Evolutionary conservation across 345 rosid species (phyloP), one percentile per base, ranked within the genome.

Genomic region (Salix viminalis): DNA sequence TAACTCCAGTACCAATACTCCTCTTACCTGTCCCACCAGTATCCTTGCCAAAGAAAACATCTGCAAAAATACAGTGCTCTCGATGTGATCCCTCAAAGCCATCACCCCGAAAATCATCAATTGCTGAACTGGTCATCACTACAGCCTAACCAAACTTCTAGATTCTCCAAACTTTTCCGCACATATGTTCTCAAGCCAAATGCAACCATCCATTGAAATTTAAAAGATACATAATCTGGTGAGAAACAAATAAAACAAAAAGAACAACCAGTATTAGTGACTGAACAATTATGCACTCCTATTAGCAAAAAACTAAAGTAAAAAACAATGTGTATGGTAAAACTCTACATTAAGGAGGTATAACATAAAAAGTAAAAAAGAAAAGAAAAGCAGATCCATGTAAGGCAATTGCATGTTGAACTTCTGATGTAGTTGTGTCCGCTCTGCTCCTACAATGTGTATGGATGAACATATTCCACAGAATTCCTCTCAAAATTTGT

Each of bases 31-130:
- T 66, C 74, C 77, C 84, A 46, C 75, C 79, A 24, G 77, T 13
- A 75, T 79, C 88, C 73, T 78, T 79, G 72, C 87, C 87, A 46
- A 87, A 88, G 86, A 90, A 89, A 74, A 88, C 84, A 74, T 94
- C 79, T 18, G 83, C 76, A 81, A 90, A 92, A 69, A 89, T 89
- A 48, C 28, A 67, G 69, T 81, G 89, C 69, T 94, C 96, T 46
- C 85, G 79, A 56, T 32, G 79, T 26, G 93, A 87, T 28, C 92
- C 97, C 77, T 89, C 96, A 74, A 90, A 89, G 80, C 82, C 80
- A 79, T 85, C 96, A 82, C 77, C 84, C 65, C 18, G 65, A 21
- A 80, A 76, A 73, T 83, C 85, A 71, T 82, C 83, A 32, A 82
- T 32, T 73, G 72, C 76, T 75, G 82, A 69, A 71, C 69, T 36